phyloP scores from a whole-genome alignment of 179 eudicot genomes.

The Spinacia oleracea region DNA sequence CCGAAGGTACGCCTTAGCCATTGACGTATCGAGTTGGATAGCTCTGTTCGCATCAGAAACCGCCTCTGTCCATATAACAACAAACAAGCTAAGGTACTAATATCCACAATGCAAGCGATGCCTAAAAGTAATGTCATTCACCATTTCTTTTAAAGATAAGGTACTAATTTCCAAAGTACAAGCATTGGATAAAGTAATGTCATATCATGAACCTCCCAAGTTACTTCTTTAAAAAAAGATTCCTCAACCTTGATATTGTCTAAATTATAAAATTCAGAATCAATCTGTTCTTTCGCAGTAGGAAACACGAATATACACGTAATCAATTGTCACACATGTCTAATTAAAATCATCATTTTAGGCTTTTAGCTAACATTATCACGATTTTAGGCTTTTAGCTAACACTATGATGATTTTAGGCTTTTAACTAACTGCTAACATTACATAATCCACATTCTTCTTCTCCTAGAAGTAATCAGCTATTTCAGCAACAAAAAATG shows the following conservation, averaged over 20 bases:
- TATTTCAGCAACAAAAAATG: too few relatives aligned
- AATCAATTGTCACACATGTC: background rate
- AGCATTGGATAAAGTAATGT: background rate
- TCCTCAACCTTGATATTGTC: background rate
- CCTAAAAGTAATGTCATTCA: background rate
- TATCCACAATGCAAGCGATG: background rate
- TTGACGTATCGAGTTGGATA: conserved; percentile 68
- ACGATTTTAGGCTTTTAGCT: too few relatives aligned
- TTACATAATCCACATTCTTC: background rate
- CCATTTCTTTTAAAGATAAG: background rate
- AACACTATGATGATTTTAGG: too few relatives aligned
- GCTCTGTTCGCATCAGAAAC: conserved; percentile 95
- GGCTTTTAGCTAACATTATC: too few relatives aligned
- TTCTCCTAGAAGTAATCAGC: too few relatives aligned
- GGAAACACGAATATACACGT: background rate
- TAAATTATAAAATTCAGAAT: background rate
- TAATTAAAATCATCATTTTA: background rate
- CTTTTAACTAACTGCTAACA: too few relatives aligned
- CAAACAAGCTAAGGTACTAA: background rate
- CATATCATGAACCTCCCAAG: background rate
- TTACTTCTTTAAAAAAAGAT: background rate
- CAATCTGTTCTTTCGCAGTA: background rate
- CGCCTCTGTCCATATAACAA: conserved; percentile 64
- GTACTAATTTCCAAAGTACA: background rate
- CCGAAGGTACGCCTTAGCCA: conserved; percentile 83